Evolutionary conservation across 441 rosid species (phyloP), one percentile per base, ranked within the genome.

Genomic region (Jatropha multifida): DNA sequence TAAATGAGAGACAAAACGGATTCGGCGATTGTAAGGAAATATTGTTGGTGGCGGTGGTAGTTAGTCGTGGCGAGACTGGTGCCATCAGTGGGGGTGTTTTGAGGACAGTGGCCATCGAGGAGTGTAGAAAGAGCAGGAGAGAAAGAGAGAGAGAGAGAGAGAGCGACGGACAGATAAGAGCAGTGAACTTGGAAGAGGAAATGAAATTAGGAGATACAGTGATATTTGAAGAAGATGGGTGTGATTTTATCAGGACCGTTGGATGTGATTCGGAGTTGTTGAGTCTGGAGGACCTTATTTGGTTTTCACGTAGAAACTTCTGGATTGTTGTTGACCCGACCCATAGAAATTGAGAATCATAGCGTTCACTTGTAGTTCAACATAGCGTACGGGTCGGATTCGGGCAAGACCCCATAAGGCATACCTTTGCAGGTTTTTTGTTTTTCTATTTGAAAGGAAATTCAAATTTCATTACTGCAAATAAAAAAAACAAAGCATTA

Each of bases 61-160:
- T 27, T 4, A 73, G 69, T 65, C 60, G 88, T 46, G 65, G 83
- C 56, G 60, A 64, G 62, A 74, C 74, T 41, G 83, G 79, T 2
- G 84, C 75, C 26, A 66, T 82, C 48, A 88, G 84, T 69, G 91
- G 87, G 77, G 86, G 80, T 80, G 98, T 81, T 81, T 83, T 87
- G 74, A 90, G 83, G 81, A 91, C 78, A 54, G 88, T 87, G 58
- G 96, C 96, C 98, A 94, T 92, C 40, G 64, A 65, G 38, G 27
- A 23, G 6, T 55, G 76, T 62, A 65, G 71, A 10, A 58, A 0
- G 72, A 48, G 70, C 5, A 7, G 48, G 48, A 44, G 8, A 44
- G 10, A 44, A 2, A 7, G 32, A 32, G 32, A 32, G 32, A 32
- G 32, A 7, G 32, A 32, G 32, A 32, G 32, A 32, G 32, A 32